Percentiles rank a stretch among this genome's conserved stretches.
These are phyloP conservation scores for Harringtonia lauricola DNA, from an alignment of 2,329 filamentous ascomycete species.

Conservation along the genomic window DNA sequence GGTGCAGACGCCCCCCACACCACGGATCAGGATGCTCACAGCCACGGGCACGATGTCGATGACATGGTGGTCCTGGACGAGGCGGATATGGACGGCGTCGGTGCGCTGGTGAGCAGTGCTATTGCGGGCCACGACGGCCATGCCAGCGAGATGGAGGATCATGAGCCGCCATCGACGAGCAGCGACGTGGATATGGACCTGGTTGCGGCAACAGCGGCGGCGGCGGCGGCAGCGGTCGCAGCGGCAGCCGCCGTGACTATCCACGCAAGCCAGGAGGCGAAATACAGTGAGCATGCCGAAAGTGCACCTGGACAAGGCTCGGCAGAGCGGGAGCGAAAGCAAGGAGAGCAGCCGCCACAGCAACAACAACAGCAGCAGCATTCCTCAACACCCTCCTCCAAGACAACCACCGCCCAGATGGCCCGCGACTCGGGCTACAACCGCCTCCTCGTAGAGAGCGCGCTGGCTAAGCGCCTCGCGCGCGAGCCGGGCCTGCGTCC, in stretches of 20 bases:
- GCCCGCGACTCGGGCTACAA: conserved; percentile 35
- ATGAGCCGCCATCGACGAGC: conserved; percentile 7
- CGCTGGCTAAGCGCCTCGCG: conserved; percentile 42
- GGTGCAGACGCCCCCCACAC: neutral
- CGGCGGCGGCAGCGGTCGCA: conserved; percentile 1
- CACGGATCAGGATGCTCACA: neutral
- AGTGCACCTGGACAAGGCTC: too few species aligned
- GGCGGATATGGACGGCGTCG: conserved; percentile 5
- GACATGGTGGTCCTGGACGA: conserved; percentile 14
- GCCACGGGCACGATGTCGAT: neutral
- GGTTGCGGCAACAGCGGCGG: too few species aligned
- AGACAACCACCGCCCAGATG: conserved; percentile 32
- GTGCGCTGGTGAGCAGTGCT: neutral
- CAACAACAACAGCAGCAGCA: conserved; percentile 14
- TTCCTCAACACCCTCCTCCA: conserved; percentile 12
- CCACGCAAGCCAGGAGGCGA: too few species aligned
- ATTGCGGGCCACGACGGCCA: neutral
- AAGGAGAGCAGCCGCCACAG: conserved; percentile 8
- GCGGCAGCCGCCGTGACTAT: neutral
- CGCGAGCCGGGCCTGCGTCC: conserved; percentile 35
- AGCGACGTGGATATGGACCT: conserved; percentile 4
- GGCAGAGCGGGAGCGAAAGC: neutral
- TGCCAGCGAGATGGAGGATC: neutral
- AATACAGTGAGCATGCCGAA: too few species aligned
- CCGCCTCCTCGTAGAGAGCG: conserved; percentile 38